phyloP scores from a whole-genome alignment of 768 basidiomycete genomes.

The Pulveroboletus sp. region DNA sequence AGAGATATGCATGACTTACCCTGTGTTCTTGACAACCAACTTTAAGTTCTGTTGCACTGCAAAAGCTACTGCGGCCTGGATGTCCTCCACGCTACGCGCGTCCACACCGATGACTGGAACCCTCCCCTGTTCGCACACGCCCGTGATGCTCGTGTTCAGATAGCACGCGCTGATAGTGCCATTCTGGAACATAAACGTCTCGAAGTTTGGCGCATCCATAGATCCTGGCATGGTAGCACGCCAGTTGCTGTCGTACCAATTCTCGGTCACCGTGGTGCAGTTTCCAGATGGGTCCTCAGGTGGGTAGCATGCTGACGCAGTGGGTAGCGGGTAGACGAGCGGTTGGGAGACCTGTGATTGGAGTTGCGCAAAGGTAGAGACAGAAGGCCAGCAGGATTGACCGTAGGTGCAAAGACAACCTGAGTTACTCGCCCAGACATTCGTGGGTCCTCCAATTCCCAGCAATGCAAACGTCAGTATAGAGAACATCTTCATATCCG shows the following conservation, averaged over 20 bases:
- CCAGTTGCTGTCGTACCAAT: constrained; percentile 37
- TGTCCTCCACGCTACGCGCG: constrained; percentile 20
- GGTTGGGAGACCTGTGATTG: constrained; percentile 17
- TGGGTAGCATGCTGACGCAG: constrained; percentile 19
- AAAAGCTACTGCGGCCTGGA: constrained; percentile 27
- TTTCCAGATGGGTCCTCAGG: constrained; percentile 31
- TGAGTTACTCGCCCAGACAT: neutral
- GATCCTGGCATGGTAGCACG: constrained; percentile 40
- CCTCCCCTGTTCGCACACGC: constrained; percentile 21
- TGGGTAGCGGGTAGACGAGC: constrained; percentile 13
- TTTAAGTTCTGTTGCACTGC: constrained; percentile 18
- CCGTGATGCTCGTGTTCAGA: constrained; percentile 32
- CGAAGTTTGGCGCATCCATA: constrained; percentile 35
- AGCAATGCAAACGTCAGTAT: no score
- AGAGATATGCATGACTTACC: constrained; percentile 13
- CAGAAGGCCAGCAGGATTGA: constrained; percentile 20
- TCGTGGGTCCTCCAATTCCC: neutral
- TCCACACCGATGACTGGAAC: constrained; percentile 27
- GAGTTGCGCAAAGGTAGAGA: constrained; percentile 10
- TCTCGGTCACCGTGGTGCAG: constrained; percentile 31
- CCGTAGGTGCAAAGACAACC: constrained; percentile 17
- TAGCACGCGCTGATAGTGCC: constrained; percentile 40
- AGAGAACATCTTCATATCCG: no score
- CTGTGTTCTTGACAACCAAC: constrained; percentile 29
- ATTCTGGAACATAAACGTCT: constrained; percentile 36